Percentiles rank a stretch among this genome's conserved stretches.
These are phyloP conservation scores for Aspergillus sp. DNA, from an alignment of 2,329 filamentous ascomycete species.

Conservation along the genomic window DNA sequence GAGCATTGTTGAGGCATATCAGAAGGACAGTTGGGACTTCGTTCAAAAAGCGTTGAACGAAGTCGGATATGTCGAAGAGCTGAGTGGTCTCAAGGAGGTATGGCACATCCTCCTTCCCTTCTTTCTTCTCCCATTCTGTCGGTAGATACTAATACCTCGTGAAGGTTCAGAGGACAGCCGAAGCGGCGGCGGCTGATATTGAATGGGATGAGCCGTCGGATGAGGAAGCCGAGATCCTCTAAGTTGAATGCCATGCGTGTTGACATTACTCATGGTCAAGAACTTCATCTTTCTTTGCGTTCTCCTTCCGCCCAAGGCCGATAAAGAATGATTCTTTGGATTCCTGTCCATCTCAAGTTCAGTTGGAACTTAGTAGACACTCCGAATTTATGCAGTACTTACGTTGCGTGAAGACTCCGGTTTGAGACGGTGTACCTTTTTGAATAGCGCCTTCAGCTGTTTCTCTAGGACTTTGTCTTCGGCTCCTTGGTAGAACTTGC, in stretches of 20 bases:
- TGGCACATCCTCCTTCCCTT: conserved; percentile 3
- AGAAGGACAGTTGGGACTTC: conserved; percentile 59
- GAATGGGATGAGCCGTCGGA: conserved; percentile 47
- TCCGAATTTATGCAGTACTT: conserved; percentile 18
- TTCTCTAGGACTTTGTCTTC: conserved; percentile 81
- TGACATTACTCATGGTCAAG: conserved; percentile 25
- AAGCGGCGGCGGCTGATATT: conserved; percentile 44
- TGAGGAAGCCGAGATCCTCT: conserved; percentile 33
- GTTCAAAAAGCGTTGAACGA: conserved; percentile 60
- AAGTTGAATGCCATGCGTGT: not conserved
- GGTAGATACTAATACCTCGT: conserved; percentile 18
- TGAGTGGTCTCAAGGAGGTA: conserved; percentile 60
- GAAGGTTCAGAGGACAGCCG: conserved; percentile 47
- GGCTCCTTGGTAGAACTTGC: conserved; percentile 92
- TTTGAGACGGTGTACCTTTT: conserved; percentile 80
- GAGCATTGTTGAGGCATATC: conserved; percentile 53
- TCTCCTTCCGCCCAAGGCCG: conserved; percentile 66
- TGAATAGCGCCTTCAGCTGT: conserved; percentile 73
- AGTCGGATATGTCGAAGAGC: conserved; percentile 62
- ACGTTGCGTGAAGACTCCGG: conserved; percentile 87
- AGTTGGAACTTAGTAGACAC: not conserved
- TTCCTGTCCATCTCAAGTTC: conserved; percentile 53
- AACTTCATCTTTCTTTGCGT: conserved; percentile 47
- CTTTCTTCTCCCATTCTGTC: conserved; percentile 21
- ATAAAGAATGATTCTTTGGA: conserved; percentile 87